These are phyloP conservation scores for Cubamyces sp. DNA, from an alignment of 768 basidiomycete genomes.

Conservation along the genomic window DNA sequence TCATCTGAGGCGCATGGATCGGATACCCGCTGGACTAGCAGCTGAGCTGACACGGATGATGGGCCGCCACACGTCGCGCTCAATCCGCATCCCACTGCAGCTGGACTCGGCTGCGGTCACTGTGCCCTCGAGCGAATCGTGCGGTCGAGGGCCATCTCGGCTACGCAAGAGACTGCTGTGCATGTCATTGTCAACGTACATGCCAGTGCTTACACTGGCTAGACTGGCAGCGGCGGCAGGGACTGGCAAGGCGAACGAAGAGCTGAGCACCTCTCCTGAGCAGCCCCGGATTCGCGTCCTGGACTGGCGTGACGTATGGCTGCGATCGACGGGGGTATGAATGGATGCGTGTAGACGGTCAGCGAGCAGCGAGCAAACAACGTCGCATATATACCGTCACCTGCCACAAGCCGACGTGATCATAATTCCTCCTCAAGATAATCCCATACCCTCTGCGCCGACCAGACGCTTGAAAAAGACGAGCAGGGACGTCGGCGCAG, in stretches of 20 bases:
- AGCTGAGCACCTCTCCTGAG: background rate
- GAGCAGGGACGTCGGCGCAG: background rate
- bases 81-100: background rate
- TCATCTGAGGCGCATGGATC: background rate
- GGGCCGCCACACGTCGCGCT: background rate
- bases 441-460: slow-evolving; percentile 6
- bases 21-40: background rate
- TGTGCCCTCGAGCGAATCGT: slow-evolving; percentile 1
- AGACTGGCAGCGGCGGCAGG: background rate
- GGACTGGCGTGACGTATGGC: background rate
- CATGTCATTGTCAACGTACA: background rate
- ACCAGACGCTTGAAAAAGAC: slow-evolving; percentile 13
- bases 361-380: background rate
- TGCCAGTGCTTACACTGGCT: no score
- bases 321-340: slow-evolving; percentile 7
- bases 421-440: no score
- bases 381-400: slow-evolving; percentile 13
- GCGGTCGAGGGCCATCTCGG: background rate
- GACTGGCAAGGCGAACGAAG: background rate
- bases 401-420: background rate
- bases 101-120: background rate
- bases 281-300: slow-evolving; percentile 13
- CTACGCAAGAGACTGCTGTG: background rate
- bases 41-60: background rate
- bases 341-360: slow-evolving; percentile 11